A percentile compares a stretch with the other conserved stretches of the same genome.
Conservation (phyloP, 2,329 filamentous ascomycete genomes). For the Aspergillus tubingensis region DNA sequence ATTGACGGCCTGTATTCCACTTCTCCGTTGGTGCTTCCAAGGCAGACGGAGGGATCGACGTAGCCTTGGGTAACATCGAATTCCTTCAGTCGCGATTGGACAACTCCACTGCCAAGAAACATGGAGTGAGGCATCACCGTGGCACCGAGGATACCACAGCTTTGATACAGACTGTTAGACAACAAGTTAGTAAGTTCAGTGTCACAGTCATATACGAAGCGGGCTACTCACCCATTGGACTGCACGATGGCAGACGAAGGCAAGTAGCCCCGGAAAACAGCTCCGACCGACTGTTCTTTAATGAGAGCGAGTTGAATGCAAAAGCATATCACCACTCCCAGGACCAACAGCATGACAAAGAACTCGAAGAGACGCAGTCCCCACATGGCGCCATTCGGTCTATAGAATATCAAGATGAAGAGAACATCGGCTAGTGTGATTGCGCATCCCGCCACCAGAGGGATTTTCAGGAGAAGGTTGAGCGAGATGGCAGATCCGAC, state of each 20-base stretch:
- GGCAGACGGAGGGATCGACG: conserved; percentile 30
- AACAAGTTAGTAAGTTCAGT: conserved; percentile 12
- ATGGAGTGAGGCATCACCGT: conserved; percentile 64
- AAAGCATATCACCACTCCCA: conserved; percentile 60
- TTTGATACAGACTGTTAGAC: conserved; percentile 52
- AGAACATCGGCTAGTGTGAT: conserved; percentile 59
- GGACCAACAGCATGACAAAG: conserved; percentile 56
- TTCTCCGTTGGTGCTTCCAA: conserved; percentile 48
- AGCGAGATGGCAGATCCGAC: conserved; percentile 60
- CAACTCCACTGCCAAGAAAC: conserved; percentile 59
- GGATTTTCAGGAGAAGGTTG: conserved; percentile 56
- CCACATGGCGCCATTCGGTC: conserved; percentile 54
- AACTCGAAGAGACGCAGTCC: conserved; percentile 56
- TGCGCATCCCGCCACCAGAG: conserved; percentile 58
- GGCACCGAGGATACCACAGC: conserved; percentile 55
- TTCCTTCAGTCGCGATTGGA: conserved; percentile 55
- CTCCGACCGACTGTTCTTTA: conserved; percentile 50
- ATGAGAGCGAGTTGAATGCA: conserved; percentile 59
- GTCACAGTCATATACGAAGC: neutral
- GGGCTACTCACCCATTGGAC: conserved; percentile 49
- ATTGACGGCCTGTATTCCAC: conserved; percentile 70
- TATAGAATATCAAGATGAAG: conserved; percentile 59
- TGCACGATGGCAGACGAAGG: conserved; percentile 55
- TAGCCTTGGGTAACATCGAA: conserved; percentile 48
- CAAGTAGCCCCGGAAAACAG: conserved; percentile 58